Evolutionary conservation across 768 basidiomycete genomes (phyloP).

Genomic region (Obba rivulosa): DNA sequence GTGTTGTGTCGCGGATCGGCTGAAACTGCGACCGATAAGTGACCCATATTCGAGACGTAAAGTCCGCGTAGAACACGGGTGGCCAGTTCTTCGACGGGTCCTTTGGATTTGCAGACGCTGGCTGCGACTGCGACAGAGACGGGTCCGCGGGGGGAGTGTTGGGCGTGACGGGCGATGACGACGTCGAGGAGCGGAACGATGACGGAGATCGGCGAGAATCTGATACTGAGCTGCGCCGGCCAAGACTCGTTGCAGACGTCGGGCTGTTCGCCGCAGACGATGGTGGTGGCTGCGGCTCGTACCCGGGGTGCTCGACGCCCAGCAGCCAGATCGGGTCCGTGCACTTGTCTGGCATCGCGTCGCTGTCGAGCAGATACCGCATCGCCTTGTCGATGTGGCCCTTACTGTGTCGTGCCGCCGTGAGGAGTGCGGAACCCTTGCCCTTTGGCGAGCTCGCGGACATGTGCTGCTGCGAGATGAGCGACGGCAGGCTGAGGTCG

Average conservation of each 20-base stretch:
- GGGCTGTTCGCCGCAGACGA: slow-evolving; percentile 20
- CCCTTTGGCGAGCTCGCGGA: slow-evolving; percentile 35
- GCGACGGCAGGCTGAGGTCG: slow-evolving; percentile 61
- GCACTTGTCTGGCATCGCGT: slow-evolving; percentile 80
- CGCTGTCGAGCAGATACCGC: slow-evolving; percentile 86
- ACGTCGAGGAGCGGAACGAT: slow-evolving; percentile 40
- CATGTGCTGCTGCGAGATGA: slow-evolving; percentile 46
- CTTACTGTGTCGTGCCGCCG: slow-evolving; percentile 68
- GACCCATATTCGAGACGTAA: slow-evolving; percentile 83
- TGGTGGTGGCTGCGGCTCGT: slow-evolving; percentile 38
- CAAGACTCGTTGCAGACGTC: slow-evolving; percentile 4
- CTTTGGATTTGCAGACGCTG: slow-evolving; percentile 24
- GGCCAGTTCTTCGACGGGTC: slow-evolving; percentile 64
- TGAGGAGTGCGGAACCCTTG: slow-evolving; percentile 49
- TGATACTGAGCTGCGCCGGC: slow-evolving; percentile 28
- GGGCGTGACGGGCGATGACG: slow-evolving; percentile 31
- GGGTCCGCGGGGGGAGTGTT: slow-evolving; percentile 20
- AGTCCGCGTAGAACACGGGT: slow-evolving; percentile 81
- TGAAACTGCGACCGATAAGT: slow-evolving; percentile 88
- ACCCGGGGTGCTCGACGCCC: slow-evolving; percentile 77
- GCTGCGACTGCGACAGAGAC: slow-evolving; percentile 32
- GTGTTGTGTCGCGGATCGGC: slow-evolving; percentile 65
- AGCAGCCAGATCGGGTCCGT: slow-evolving; percentile 85
- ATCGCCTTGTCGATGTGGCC: slow-evolving; percentile 79
- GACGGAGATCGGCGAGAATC: slow-evolving; percentile 40